A percentile compares a stretch with the other conserved stretches of the same genome.
Evolutionary conservation across 345 rosid species (phyloP).

Genomic region (Acer negundo): DNA sequence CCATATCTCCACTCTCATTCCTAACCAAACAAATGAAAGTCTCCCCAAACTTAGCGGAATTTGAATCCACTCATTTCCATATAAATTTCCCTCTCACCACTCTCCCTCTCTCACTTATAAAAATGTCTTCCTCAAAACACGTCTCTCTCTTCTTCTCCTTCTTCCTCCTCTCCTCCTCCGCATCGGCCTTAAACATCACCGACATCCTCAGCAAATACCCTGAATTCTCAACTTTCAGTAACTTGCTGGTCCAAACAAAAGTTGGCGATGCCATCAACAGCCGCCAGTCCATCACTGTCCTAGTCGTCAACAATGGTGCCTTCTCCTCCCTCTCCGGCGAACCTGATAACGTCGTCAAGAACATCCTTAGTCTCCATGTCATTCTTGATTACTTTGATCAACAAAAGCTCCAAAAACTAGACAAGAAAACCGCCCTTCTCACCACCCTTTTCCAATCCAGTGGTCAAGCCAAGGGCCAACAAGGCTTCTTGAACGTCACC

Average conservation of each 20-base stretch:
- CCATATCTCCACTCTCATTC: too few relatives aligned
- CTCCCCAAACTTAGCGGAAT: neutral
- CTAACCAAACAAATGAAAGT: neutral
- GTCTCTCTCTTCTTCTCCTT: neutral
- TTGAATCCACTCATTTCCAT: slow-evolving; percentile 4
- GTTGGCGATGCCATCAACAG: slow-evolving; percentile 31
- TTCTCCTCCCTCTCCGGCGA: slow-evolving; percentile 16
- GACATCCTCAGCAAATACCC: slow-evolving; percentile 27
- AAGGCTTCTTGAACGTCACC: slow-evolving; percentile 43
- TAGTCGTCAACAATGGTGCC: slow-evolving; percentile 34
- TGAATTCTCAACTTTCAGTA: slow-evolving; percentile 37
- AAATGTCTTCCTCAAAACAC: neutral
- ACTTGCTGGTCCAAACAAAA: slow-evolving; percentile 24
- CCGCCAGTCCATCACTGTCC: slow-evolving; percentile 37
- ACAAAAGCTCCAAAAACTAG: slow-evolving; percentile 18
- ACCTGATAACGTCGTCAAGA: slow-evolving; percentile 6
- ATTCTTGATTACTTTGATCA: slow-evolving; percentile 38
- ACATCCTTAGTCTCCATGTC: slow-evolving; percentile 33
- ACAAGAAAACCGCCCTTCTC: slow-evolving; percentile 18
- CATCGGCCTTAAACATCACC: slow-evolving; percentile 37
- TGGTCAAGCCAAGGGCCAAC: slow-evolving; percentile 27
- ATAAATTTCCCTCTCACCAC: neutral
- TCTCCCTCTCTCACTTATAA: too few relatives aligned
- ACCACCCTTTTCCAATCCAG: slow-evolving; percentile 40
- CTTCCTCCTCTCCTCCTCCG: slow-evolving; percentile 6